Evolutionary conservation across 805 yeast genomes (phyloP).

Genomic region (Candida methanosorbosa): DNA sequence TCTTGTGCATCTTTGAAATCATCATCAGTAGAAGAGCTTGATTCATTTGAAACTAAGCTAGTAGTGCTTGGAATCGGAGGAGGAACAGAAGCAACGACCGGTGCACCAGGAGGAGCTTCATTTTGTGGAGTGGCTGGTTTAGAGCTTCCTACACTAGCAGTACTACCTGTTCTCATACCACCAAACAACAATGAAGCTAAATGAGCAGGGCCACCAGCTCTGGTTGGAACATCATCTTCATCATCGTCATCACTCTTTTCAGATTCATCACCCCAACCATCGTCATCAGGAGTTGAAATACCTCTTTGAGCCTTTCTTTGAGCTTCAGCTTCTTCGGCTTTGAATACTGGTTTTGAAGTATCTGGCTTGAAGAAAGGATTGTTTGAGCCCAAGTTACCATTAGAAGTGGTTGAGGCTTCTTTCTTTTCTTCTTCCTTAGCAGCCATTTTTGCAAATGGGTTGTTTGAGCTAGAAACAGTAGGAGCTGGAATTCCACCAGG

Average conservation of each 20-base stretch:
- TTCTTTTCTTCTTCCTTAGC: constrained; percentile 4
- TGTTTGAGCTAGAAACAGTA: no score
- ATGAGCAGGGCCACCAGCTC: constrained; percentile 46
- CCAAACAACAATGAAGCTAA: constrained; percentile 48
- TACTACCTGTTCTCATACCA: constrained; percentile 29
- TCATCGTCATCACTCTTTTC: constrained; percentile 25
- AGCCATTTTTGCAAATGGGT: constrained; percentile 39
- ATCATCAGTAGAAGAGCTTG: neutral
- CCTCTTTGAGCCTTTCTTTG: constrained; percentile 71
- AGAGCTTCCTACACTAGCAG: neutral
- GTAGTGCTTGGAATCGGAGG: neutral
- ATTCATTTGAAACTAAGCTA: neutral
- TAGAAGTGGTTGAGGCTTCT: constrained; percentile 8
- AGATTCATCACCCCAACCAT: constrained; percentile 29
- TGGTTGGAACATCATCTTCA: constrained; percentile 38
- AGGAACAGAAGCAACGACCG: constrained; percentile 6
- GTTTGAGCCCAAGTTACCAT: constrained; percentile 18
- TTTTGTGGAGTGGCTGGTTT: constrained; percentile 5
- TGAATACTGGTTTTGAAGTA: constrained; percentile 29
- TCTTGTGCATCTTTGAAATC: neutral
- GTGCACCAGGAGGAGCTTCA: constrained; percentile 14
- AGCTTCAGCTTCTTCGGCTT: constrained; percentile 52
- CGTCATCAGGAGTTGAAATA: constrained; percentile 31
- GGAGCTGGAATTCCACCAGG: no score
- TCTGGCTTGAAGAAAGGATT: constrained; percentile 56